These are phyloP conservation scores for Mallotus japonicus DNA, from an alignment of 441 rosid species.

Conservation along the genomic window DNA sequence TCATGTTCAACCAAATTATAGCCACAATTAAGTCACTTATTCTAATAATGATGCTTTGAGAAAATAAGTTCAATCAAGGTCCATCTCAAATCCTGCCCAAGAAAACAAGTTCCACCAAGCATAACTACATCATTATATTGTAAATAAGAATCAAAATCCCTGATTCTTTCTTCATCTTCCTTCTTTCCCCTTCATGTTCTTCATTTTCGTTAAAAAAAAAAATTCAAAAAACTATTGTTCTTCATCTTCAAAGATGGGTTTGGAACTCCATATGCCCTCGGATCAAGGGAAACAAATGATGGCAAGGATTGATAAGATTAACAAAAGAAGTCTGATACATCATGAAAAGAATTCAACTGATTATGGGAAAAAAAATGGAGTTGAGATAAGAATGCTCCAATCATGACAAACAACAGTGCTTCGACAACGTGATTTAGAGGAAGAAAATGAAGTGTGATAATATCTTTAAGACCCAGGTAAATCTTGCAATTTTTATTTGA, in stretches of 20 bases:
- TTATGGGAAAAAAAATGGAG: constrained; percentile 53
- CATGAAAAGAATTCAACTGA: constrained; percentile 39
- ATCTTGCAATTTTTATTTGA: constrained; percentile 30
- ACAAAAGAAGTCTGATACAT: constrained; percentile 40
- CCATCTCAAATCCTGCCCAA: too few relatives aligned
- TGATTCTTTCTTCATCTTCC: too few relatives aligned
- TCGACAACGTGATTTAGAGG: constrained; percentile 48
- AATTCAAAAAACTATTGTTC: too few relatives aligned
- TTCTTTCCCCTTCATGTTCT: too few relatives aligned
- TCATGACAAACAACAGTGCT: constrained; percentile 45
- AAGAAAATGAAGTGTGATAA: constrained; percentile 45
- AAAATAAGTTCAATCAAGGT: too few relatives aligned
- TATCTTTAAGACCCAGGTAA: constrained; percentile 42
- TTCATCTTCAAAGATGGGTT: constrained; percentile 35
- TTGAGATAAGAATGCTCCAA: constrained; percentile 39
- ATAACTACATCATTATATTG: too few relatives aligned
- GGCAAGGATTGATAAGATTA: constrained; percentile 23
- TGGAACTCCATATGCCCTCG: constrained; percentile 46
- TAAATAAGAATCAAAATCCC: too few relatives aligned
- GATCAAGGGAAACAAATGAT: constrained; percentile 38
- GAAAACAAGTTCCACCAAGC: too few relatives aligned
- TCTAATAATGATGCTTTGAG: too few relatives aligned
- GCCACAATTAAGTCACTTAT: too few relatives aligned
- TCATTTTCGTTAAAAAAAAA: too few relatives aligned
- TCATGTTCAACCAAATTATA: too few relatives aligned